Evolutionary conservation across 176 grass and related monocot genomes (phyloP).

Genomic region (Puccinellia tenuiflora): DNA sequence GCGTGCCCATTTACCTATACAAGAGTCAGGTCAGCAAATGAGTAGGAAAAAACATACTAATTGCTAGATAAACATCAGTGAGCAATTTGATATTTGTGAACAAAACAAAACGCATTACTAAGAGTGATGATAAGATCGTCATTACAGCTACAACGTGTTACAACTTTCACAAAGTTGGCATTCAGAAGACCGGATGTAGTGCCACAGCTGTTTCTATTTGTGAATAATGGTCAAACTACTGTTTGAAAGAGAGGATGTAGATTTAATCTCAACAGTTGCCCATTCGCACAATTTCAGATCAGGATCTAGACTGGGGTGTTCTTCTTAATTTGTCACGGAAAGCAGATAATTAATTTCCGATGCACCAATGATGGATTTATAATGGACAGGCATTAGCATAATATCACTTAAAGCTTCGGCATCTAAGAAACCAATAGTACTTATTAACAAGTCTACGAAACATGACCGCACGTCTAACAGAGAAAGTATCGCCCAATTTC

Average conservation of each 20-base stretch:
- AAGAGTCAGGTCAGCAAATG: conserved; percentile 3
- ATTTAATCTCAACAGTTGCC: neutral
- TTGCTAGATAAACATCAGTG: neutral
- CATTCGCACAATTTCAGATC: neutral
- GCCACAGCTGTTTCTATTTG: neutral
- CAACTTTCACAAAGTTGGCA: neutral
- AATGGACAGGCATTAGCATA: too few species aligned
- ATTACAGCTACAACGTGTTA: neutral
- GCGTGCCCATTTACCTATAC: conserved; percentile 61
- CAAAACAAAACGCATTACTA: neutral
- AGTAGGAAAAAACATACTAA: neutral
- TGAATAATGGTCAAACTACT: neutral
- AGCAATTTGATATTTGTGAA: neutral
- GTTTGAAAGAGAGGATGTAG: neutral
- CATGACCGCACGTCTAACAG: neutral
- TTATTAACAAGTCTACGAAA: neutral
- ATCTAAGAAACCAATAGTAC: neutral
- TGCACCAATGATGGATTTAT: neutral
- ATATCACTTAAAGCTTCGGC: neutral
- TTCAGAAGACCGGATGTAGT: neutral
- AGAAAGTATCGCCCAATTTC: neutral
- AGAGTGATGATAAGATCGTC: neutral
- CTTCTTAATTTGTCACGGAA: neutral
- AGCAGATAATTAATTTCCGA: neutral
- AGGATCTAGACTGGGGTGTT: neutral